phyloP scores from a whole-genome alignment of 768 basidiomycete species.

The Trametes meyenii region DNA sequence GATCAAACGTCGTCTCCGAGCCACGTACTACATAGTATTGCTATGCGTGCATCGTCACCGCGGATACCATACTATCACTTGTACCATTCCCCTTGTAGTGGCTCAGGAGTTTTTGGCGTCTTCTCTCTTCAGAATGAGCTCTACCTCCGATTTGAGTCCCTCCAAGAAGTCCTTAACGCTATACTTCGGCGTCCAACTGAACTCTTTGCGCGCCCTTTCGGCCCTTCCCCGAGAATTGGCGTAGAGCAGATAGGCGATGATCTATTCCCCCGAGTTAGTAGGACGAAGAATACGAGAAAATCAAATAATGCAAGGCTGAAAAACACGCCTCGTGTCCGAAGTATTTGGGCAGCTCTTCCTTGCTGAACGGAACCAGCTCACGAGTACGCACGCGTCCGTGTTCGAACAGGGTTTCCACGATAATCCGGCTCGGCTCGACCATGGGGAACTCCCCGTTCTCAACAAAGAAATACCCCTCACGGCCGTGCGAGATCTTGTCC shows the following conservation, averaged over 20 bases:
- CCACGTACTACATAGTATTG: too few species aligned
- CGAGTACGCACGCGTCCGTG: slow-evolving; percentile 31
- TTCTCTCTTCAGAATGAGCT: slow-evolving; percentile 18
- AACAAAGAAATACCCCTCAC: slow-evolving; percentile 39
- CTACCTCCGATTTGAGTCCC: slow-evolving; percentile 49
- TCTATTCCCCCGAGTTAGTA: neutral
- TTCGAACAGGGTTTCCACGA: slow-evolving; percentile 37
- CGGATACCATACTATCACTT: too few species aligned
- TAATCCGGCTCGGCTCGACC: slow-evolving; percentile 35
- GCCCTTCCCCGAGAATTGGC: slow-evolving; percentile 30
- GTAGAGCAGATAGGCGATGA: neutral
- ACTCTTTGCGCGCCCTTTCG: slow-evolving; percentile 37
- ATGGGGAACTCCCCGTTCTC: slow-evolving; percentile 32
- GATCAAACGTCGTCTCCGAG: too few species aligned
- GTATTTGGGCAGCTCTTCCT: slow-evolving; percentile 44
- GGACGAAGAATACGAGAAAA: too few species aligned
- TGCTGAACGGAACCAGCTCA: slow-evolving; percentile 45
- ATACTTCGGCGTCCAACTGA: slow-evolving; percentile 57
- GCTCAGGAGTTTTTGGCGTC: too few species aligned
- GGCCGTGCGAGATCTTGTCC: slow-evolving; percentile 31
- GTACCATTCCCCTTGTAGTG: too few species aligned
- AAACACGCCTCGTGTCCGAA: neutral
- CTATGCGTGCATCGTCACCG: too few species aligned
- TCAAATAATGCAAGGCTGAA: too few species aligned
- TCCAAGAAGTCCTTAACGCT: slow-evolving; percentile 50